Conservation (phyloP, 441 rosid genomes). For the Corymbia citriodora region DNA sequence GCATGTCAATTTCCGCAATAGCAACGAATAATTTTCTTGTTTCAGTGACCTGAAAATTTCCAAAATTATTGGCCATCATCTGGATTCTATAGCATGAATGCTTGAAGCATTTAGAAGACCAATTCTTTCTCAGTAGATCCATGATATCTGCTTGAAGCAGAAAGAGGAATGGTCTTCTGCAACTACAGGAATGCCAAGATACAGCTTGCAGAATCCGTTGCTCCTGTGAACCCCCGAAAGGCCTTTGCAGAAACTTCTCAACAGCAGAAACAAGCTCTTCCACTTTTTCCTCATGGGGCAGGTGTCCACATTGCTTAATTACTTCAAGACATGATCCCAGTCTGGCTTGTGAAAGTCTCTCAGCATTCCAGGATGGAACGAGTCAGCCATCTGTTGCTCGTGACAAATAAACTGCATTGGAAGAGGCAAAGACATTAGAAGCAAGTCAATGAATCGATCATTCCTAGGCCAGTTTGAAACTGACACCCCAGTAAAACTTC, state of each 20-base stretch:
- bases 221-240: slow-evolving; percentile 32
- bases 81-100: background rate
- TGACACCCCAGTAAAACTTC: background rate
- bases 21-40: background rate
- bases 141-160: background rate
- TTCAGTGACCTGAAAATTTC: background rate
- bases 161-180: background rate
- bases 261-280: slow-evolving; percentile 68
- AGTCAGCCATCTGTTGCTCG: slow-evolving; percentile 66
- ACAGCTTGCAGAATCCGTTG: slow-evolving; percentile 13
- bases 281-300: slow-evolving; percentile 80
- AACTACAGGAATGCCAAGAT: background rate
- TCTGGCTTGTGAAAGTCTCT: slow-evolving; percentile 61
- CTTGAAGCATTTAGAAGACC: background rate
- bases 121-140: background rate
- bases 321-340: slow-evolving; percentile 63
- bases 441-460: background rate
- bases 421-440: slow-evolving; percentile 11
- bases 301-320: slow-evolving; percentile 74
- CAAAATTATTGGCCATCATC: background rate
- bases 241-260: slow-evolving; percentile 52
- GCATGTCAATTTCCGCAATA: background rate
- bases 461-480: background rate
- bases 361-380: slow-evolving; percentile 84
- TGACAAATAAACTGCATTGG: slow-evolving; percentile 57